Evolutionary conservation across 1,284 basidiomycete species (phyloP).

Genomic region (Tylopilus sp.): DNA sequence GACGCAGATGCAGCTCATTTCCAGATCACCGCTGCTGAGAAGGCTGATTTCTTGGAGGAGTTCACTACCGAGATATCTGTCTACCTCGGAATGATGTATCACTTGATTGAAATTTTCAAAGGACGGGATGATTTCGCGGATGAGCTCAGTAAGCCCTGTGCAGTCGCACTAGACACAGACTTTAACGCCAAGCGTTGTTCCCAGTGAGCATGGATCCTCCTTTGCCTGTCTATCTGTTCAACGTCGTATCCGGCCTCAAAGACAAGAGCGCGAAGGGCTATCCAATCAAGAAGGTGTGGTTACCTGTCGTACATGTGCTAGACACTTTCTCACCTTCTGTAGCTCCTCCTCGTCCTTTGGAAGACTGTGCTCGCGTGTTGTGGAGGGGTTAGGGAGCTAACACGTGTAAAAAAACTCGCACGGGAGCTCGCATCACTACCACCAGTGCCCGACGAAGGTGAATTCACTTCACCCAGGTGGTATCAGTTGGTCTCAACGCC

Average conservation of each 20-base stretch:
- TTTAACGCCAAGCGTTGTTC: conserved; percentile 15
- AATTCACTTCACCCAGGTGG: conserved; percentile 2
- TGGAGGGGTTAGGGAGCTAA: conserved; percentile 86
- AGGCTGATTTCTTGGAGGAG: conserved; percentile 79
- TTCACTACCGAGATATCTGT: conserved; percentile 88
- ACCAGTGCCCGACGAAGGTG: conserved; percentile 61
- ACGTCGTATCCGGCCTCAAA: conserved; percentile 82
- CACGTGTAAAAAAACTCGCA: conserved; percentile 79
- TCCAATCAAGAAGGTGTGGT: conserved; percentile 85
- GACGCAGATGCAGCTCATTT: conserved; percentile 69
- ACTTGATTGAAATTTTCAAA: conserved; percentile 89
- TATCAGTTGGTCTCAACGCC: conserved; percentile 4
- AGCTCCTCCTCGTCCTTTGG: conserved; percentile 96
- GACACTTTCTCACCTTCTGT: conserved; percentile 10
- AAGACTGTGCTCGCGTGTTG: conserved; percentile 91
- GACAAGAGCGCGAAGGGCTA: conserved; percentile 96
- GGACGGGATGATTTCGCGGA: conserved; percentile 91
- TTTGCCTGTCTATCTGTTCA: conserved; percentile 89
- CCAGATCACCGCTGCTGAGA: conserved; percentile 65
- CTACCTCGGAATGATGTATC: conserved; percentile 90
- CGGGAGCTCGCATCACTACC: conserved; percentile 79
- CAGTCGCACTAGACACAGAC: conserved; percentile 8
- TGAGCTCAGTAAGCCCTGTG: conserved; percentile 76
- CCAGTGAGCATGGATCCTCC: conserved; percentile 94
- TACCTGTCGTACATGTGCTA: neutral